Base-by-base conservation (phyloP, 192 early-diverging fungal genomes). In the Coemansia sp. region DNA sequence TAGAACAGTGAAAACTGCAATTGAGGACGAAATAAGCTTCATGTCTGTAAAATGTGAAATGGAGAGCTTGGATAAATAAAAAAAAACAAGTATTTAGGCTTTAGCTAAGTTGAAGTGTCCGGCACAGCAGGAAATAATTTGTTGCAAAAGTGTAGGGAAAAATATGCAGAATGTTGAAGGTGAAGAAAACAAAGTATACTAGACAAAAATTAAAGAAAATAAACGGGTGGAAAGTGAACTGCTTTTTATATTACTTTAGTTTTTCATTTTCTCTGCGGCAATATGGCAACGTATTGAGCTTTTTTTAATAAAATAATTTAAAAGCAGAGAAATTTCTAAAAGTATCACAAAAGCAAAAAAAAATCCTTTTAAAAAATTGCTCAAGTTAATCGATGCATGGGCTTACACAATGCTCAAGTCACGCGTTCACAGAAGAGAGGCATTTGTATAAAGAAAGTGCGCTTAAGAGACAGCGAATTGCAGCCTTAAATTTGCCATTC, bases 81-180 rank as follows among this genome's bases (percentile, higher is more conserved):
- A 38, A 38, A 38, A 38, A 12, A 38, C 36, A 16, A 22, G 17
- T 51, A 38, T 38, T 38, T 38, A 38, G 36, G 36, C 36, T 51
- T 7, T 51, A 51, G 16, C 7, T 51, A 51, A 25, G 49, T 22
- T 51, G 49, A 22, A 51, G 49, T 51, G 49, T 51, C 49, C 49
- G 11, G 49, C 49, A 51, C 49, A 51, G 3, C 28, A 56, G 55
- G 34, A 56, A 59, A 38, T 36, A 0, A 32, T n/a, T 56, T 22
- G 54, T 31, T 38, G 11, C 36, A 38, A 12, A 38, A 38, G 11
- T 38, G 36, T 25, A 38, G 36, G 5, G 5, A 38, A 12, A 12
- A 38, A 51, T 7, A 51, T 51, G 49, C 22, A 16, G 17, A 51
- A 51, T 7, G 17, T 7, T 20, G 17, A 51, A 51, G 7, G 17